Evolutionary conservation across 2,329 filamentous ascomycete genomes (phyloP).

Genomic region (Basipetospora chlamydospora): DNA sequence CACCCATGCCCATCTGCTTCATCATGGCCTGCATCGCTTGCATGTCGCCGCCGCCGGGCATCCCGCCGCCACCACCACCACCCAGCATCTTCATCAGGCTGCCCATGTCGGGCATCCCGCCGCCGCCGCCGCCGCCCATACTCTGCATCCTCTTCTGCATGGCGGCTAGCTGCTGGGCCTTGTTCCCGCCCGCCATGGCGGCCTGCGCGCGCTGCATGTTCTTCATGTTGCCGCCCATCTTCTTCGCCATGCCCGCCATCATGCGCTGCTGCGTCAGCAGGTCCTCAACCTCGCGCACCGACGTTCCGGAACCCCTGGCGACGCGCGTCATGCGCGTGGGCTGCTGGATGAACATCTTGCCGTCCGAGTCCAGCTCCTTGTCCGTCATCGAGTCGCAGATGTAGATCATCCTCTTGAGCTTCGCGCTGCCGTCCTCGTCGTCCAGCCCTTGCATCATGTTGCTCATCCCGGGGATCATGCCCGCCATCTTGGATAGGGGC

Average conservation of each 20-base stretch:
- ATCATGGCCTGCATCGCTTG: conserved; percentile 73
- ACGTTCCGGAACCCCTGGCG: conserved; percentile 78
- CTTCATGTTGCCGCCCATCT: conserved; percentile 95
- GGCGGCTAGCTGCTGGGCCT: conserved; percentile 83
- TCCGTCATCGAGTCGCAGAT: conserved; percentile 98
- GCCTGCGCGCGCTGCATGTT: conserved; percentile 92
- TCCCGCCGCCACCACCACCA: conserved; percentile 46
- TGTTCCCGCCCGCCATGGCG: conserved; percentile 81
- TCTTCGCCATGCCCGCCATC: conserved; percentile 99
- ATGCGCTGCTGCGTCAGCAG: conserved; percentile 94
- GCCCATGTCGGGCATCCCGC: conserved; percentile 66
- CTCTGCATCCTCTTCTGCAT: conserved; percentile 93
- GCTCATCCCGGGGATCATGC: conserved; percentile 93
- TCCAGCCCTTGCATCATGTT: conserved; percentile 93
- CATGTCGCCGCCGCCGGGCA: conserved; percentile 47
- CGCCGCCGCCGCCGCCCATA: conserved; percentile 66
- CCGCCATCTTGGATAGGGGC: conserved; percentile 88
- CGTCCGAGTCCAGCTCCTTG: conserved; percentile 89
- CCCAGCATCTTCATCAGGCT: conserved; percentile 88
- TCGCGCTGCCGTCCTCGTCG: conserved; percentile 85
- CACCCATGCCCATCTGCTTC: conserved; percentile 53
- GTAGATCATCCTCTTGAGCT: conserved; percentile 96
- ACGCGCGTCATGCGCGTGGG: conserved; percentile 87
- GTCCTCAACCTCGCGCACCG: conserved; percentile 86
- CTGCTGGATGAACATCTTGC: conserved; percentile 85